Evolutionary conservation across 371 early-diverging fungal species (phyloP), one percentile per base, ranked within the genome.

Genomic region (Nematocida sp.): DNA sequence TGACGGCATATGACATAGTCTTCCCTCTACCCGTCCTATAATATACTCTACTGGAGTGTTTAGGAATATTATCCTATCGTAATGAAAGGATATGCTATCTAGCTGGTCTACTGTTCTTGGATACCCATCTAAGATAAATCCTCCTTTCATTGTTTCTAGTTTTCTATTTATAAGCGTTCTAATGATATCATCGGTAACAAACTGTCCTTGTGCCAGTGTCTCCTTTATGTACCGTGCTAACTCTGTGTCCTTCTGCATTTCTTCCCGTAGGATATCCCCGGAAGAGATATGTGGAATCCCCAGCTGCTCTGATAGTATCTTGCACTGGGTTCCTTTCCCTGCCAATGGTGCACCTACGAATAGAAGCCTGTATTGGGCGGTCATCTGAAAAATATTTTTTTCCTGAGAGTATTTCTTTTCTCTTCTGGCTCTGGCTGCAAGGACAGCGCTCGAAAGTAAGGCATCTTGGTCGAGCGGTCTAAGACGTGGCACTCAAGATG

Each of bases 121-220:
- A 89, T 94, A 99, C 45, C 99, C 99, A 83, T 99, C 99, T n/a
- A 99, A 86, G 79, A 99, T 93, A 86, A 94, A 96, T 80, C 95
- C 94, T 78, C 90, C 88, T 84, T 87, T 87, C 87, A 94, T 94
- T 80, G 90, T 90, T 37, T 86, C 75, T 85, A 95, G 63, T 89
- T 89, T 65, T 74, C 92, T 90, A 82, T 90, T 85, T 85, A 99
- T 92, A 86, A 99, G 87, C 79, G 87, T 87, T 55, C 92, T 91
- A 84, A 99, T 91, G 83, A 96, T 90, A 79, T 94, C 95, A 85
- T 99, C 96, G 64, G 89, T 87, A 58, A 96, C 96, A 57, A 97
- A 87, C 61, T 89, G 90, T 57, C 99, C 99, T 15, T 19, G 13
- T 80, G 92, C 93, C 92, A 95, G 94, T 81, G 93, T 88, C 87